Conservation (phyloP, 2,329 filamentous ascomycete species). For the Alternaria ventricosa region DNA sequence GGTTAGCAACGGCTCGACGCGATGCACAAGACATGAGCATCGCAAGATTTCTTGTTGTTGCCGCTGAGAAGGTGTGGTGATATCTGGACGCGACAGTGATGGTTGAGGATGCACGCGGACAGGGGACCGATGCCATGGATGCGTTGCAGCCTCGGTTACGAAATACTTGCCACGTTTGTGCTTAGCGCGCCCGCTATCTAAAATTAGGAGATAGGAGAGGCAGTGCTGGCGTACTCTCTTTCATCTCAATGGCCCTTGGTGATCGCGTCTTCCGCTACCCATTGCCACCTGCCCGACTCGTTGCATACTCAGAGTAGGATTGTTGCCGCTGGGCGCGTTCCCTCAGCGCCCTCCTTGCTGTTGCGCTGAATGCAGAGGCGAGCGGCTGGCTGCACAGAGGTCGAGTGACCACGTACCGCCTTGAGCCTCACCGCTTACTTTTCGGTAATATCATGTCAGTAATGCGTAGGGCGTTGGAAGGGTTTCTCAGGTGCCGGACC, state of each 20-base stretch:
- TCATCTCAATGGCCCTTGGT: conserved; percentile 19
- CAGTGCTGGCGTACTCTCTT: conserved; percentile 30
- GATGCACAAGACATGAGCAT: not conserved
- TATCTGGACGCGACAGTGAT: conserved; percentile 4
- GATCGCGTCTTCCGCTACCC: conserved; percentile 23
- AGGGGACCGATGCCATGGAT: conserved; percentile 12
- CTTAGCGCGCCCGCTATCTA: conserved; percentile 21
- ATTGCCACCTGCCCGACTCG: conserved; percentile 24
- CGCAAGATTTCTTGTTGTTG: not conserved
- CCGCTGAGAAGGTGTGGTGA: not conserved
- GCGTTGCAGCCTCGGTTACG: conserved; percentile 16
- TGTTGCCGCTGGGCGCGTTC: conserved; percentile 3
- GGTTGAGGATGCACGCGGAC: not conserved
- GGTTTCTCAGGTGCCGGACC: conserved; percentile 29
- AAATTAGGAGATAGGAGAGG: conserved; percentile 42
- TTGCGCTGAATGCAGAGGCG: conserved; percentile 19
- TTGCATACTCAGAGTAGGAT: conserved; percentile 9
- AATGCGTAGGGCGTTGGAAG: conserved; percentile 23
- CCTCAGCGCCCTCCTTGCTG: not conserved
- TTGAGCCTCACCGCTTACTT: conserved; percentile 22
- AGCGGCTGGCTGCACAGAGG: conserved; percentile 20
- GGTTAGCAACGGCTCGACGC: not conserved
- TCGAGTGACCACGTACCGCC: conserved; percentile 15
- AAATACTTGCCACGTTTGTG: conserved; percentile 2
- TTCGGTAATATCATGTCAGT: conserved; percentile 25